Conservation (phyloP, 192 early-diverging fungal species). For the Backusella liffmaniae region DNA sequence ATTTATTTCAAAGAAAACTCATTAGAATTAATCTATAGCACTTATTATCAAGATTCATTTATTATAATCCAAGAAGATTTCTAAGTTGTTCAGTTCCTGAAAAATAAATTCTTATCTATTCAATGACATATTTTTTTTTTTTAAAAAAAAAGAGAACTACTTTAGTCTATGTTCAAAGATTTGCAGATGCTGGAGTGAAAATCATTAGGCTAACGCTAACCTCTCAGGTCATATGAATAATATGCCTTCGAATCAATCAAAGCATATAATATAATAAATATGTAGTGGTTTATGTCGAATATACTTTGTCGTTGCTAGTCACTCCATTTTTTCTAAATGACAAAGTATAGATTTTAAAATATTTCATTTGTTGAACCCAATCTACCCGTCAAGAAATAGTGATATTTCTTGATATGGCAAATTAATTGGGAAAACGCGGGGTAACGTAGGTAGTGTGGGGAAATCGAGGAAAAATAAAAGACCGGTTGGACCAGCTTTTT, state of each 20-base stretch:
- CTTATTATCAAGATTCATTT: neutral
- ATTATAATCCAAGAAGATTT: neutral
- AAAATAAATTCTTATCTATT: neutral
- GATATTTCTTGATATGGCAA: neutral
- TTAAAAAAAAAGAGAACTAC: neutral
- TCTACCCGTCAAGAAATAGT: neutral
- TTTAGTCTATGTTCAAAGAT: neutral
- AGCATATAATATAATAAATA: too few species aligned
- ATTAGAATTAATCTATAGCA: neutral
- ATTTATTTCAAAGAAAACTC: neutral
- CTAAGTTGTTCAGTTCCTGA: neutral
- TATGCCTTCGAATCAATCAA: too few species aligned
- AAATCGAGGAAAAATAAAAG: neutral
- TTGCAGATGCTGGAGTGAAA: neutral
- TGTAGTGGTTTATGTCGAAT: too few species aligned
- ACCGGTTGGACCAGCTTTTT: neutral
- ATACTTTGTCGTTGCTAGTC: too few species aligned
- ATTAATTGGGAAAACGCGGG: conserved; percentile 1
- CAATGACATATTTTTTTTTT: neutral
- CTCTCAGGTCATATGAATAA: too few species aligned
- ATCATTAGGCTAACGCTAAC: too few species aligned
- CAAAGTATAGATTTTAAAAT: neutral
- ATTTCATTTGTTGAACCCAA: neutral
- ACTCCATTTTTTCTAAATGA: too few species aligned
- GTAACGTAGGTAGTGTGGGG: neutral